Evolutionary conservation across 176 grass and related monocot genomes (phyloP), one percentile per base, ranked within the genome.

Genomic region (Oryza meridionalis): DNA sequence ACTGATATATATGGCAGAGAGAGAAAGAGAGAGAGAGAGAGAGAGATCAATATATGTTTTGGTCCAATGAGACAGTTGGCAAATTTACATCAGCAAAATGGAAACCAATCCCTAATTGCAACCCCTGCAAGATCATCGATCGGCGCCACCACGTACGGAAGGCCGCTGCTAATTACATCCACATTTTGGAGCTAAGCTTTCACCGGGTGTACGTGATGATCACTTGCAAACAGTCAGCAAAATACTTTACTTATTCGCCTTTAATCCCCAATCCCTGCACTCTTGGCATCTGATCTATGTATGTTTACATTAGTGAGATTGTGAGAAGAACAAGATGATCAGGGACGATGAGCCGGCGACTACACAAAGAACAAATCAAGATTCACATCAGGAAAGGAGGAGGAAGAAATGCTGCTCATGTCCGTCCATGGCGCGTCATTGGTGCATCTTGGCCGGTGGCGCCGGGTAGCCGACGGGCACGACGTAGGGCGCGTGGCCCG

Each of bases 401-500:
- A 38, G 59, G 6, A 72, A 37, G 58, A 68, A 82, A 55, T 55
- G 50, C 50, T 55, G 49, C 3, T 12, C 5, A 0, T 49, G 24
- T 63, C 22, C 53, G 24, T 63, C 22, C 53, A 73, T 64, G 63
- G 33, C 4, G 43, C 26, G 78, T 86, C 75, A 94, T 69, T 88
- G 88, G 65, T 94, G 95, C 91, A 98, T 94, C 50, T 92, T 88
- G 3, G 84, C 70, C 9, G 85, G 89, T 0, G 82, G 93, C 16
- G 88, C 93, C 1, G 96, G 96, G 85, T 99, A 96, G 24, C 85
- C 93, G 70, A 96, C 91, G 0, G 96, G 96, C 87, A 94, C 76
- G 75, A 86, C 93, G 64, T 96, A 99, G 32, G 96, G 89, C 22
- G 91, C 64, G 73, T 99, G 93, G 0, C 90, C 86, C 7, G 93